These are phyloP conservation scores for Silybum marianum DNA, from an alignment of 129 eudicot species.

Conservation along the genomic window DNA sequence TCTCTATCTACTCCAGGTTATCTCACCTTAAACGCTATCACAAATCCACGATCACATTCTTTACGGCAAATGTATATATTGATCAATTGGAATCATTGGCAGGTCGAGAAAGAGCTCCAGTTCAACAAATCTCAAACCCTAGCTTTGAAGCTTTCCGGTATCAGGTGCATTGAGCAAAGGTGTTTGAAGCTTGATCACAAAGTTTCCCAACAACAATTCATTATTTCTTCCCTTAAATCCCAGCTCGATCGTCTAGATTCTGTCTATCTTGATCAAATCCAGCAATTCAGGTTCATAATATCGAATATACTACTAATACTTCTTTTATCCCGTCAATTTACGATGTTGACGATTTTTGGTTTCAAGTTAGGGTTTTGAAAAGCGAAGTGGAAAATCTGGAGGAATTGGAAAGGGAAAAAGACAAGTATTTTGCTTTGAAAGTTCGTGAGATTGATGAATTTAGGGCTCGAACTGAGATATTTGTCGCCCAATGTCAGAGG, in stretches of 20 bases:
- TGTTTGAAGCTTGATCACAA: constrained; percentile 54
- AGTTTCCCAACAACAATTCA: constrained; percentile 46
- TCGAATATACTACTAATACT: neutral
- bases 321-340: neutral
- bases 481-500: constrained; percentile 27
- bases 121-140: constrained; percentile 45
- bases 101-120: constrained; percentile 61
- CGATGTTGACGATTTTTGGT: constrained; percentile 8
- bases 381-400: constrained; percentile 48
- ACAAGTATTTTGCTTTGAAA: constrained; percentile 29
- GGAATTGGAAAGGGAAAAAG: constrained; percentile 52
- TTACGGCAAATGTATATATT: neutral
- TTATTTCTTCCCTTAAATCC: constrained; percentile 52
- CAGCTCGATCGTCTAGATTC: constrained; percentile 44
- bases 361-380: constrained; percentile 53
- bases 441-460: constrained; percentile 48
- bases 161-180: constrained; percentile 46
- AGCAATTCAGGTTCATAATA: constrained; percentile 45
- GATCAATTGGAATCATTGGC: neutral
- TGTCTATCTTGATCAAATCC: constrained; percentile 19
- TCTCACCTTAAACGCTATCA: neutral
- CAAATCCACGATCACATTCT: neutral
- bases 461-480: constrained; percentile 29
- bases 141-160: constrained; percentile 48
- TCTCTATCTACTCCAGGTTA: constrained; percentile 58